Percentiles rank a stretch among this genome's conserved stretches.
Evolutionary conservation across 257 asterid genomes (phyloP).

Genomic region (Solanum appendiculatum): DNA sequence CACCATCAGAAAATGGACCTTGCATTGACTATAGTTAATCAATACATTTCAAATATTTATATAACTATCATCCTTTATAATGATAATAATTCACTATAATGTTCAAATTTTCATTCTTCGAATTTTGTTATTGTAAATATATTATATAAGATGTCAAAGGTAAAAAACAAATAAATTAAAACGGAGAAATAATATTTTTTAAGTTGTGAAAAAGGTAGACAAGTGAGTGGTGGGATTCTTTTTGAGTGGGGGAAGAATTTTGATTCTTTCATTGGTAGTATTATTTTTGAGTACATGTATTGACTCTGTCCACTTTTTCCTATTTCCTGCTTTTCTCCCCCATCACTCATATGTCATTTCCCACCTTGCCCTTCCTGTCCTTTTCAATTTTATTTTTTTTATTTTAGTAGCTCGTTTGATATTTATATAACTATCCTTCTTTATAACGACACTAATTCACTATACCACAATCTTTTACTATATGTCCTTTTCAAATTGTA

Average conservation of each 20-base stretch:
- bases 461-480: background rate
- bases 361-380: constrained; percentile 13
- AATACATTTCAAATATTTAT: background rate
- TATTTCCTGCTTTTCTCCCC: constrained; percentile 1
- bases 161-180: background rate
- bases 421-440: too few relatives aligned
- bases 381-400: background rate
- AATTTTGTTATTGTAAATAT: background rate
- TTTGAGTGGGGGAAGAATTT: constrained; percentile 19
- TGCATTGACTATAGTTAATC: background rate
- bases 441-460: too few relatives aligned
- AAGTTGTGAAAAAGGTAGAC: background rate
- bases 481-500: background rate
- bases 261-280: background rate
- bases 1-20: background rate
- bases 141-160: background rate
- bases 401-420: background rate
- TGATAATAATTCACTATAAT: background rate
- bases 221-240: background rate
- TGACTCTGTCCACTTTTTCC: constrained; percentile 29
- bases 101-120: background rate
- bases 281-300: background rate
- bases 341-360: constrained; percentile 24
- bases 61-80: background rate
- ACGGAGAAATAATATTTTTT: background rate